Evolutionary conservation across 331 rosid genomes (phyloP).

Genomic region (Stylosanthes scabra): DNA sequence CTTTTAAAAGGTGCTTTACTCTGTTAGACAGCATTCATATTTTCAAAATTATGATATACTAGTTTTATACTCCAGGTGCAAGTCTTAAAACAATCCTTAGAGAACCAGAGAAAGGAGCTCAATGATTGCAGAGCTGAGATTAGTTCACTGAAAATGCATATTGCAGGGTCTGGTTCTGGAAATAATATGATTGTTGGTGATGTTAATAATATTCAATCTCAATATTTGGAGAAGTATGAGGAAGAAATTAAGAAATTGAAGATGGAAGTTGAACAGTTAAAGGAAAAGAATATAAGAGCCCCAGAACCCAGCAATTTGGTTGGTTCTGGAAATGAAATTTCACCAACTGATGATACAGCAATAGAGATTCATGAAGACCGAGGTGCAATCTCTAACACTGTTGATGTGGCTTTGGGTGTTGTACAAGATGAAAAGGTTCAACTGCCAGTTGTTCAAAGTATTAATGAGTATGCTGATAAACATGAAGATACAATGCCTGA

Average conservation of each 20-base stretch:
- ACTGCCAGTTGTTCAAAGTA: constrained; percentile 44
- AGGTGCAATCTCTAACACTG: constrained; percentile 47
- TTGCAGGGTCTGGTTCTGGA: constrained; percentile 70
- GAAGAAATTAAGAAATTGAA: constrained; percentile 80
- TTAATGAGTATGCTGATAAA: constrained; percentile 47
- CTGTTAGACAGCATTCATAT: constrained; percentile 31
- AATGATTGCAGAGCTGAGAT: constrained; percentile 89
- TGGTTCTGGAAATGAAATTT: constrained; percentile 49
- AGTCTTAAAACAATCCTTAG: constrained; percentile 78
- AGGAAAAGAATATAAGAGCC: constrained; percentile 48
- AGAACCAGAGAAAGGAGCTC: constrained; percentile 77
- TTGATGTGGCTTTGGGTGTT: constrained; percentile 46
- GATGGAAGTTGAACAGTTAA: constrained; percentile 75
- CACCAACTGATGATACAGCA: constrained; percentile 62
- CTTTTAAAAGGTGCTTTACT: constrained; percentile 33
- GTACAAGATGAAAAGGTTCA: constrained; percentile 51
- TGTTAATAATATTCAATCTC: constrained; percentile 53
- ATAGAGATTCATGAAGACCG: constrained; percentile 84
- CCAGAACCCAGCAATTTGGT: constrained; percentile 47
- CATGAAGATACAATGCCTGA: constrained; percentile 54
- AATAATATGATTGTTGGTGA: constrained; percentile 50
- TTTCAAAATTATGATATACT: constrained; percentile 27
- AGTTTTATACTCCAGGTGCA: constrained; percentile 65
- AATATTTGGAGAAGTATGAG: constrained; percentile 66
- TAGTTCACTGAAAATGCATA: constrained; percentile 84